Conservation (phyloP, 306 rosid genomes). For the Potentilla sterilis region DNA sequence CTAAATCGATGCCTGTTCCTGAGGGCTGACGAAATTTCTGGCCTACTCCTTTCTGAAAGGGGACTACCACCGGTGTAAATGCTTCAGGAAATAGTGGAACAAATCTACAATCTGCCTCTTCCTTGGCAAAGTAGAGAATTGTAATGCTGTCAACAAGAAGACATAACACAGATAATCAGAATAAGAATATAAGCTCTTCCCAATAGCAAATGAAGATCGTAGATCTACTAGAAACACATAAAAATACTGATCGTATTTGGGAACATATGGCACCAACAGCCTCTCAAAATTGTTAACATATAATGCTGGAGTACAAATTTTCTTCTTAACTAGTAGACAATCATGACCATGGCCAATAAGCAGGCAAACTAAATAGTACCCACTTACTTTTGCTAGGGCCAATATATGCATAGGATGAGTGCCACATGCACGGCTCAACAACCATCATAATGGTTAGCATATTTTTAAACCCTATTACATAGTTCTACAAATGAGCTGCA, state of each 20-base stretch:
- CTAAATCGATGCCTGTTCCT: slow-evolving; percentile 86
- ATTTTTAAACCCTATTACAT: not conserved
- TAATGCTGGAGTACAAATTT: not conserved
- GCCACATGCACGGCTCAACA: slow-evolving; percentile 1
- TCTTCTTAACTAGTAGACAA: not conserved
- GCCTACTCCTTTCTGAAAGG: slow-evolving; percentile 78
- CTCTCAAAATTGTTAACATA: not conserved
- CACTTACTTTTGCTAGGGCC: not conserved
- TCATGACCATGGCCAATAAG: slow-evolving; percentile 13
- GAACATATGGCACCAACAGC: not conserved
- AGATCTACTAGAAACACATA: not conserved
- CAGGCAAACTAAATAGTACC: not conserved
- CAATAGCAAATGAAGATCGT: not conserved
- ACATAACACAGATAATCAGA: slow-evolving; percentile 22
- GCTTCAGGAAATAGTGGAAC: slow-evolving; percentile 65
- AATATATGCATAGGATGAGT: not conserved
- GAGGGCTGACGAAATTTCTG: slow-evolving; percentile 73
- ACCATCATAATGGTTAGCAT: not conserved
- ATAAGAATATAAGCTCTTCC: slow-evolving; percentile 21
- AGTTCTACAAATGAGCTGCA: not conserved
- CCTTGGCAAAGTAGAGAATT: slow-evolving; percentile 83
- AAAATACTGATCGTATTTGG: not conserved
- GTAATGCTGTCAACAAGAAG: slow-evolving; percentile 58
- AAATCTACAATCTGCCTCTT: slow-evolving; percentile 69
- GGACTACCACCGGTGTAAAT: slow-evolving; percentile 55